phyloP scores from a whole-genome alignment of 805 yeast species.

The Candida insectorum region DNA sequence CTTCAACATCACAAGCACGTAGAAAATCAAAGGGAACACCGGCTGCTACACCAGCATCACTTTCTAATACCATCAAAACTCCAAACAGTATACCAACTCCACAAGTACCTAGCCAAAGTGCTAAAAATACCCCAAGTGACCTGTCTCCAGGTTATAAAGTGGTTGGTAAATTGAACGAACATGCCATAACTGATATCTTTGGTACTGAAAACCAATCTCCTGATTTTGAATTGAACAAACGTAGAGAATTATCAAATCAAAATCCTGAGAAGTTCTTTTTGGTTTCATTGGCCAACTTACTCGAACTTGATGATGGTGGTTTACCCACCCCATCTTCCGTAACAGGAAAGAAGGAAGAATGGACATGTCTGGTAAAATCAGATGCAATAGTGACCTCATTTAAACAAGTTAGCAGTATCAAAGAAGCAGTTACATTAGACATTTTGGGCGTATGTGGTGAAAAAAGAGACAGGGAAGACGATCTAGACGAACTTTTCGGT shows the following conservation, averaged over 20 bases:
- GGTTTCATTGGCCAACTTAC: constrained; percentile 48
- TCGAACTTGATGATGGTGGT: constrained; percentile 39
- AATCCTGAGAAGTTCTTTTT: constrained; percentile 50
- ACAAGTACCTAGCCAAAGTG: constrained; percentile 34
- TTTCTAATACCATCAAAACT: constrained; percentile 39
- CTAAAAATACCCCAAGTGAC: constrained; percentile 39
- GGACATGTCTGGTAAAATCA: constrained; percentile 47
- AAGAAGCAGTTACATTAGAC: constrained; percentile 27
- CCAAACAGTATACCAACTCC: constrained; percentile 44
- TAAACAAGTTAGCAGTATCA: constrained; percentile 38
- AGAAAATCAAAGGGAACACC: constrained; percentile 21
- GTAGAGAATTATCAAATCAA: constrained; percentile 43
- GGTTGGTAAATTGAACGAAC: constrained; percentile 12
- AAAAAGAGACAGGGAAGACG: constrained; percentile 26
- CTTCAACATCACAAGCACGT: constrained; percentile 16
- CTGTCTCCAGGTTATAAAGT: constrained; percentile 26
- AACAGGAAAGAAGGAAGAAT: constrained; percentile 18
- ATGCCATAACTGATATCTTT: constrained; percentile 22
- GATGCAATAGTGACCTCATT: constrained; percentile 44
- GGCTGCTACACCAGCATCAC: constrained; percentile 35
- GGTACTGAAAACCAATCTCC: constrained; percentile 13
- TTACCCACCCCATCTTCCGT: constrained; percentile 13
- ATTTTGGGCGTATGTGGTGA: constrained; percentile 21
- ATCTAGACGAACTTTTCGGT: constrained; percentile 32
- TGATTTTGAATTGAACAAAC: constrained; percentile 41